Evolutionary conservation across 768 basidiomycete genomes (phyloP).

Genomic region (Podaxis sp.): DNA sequence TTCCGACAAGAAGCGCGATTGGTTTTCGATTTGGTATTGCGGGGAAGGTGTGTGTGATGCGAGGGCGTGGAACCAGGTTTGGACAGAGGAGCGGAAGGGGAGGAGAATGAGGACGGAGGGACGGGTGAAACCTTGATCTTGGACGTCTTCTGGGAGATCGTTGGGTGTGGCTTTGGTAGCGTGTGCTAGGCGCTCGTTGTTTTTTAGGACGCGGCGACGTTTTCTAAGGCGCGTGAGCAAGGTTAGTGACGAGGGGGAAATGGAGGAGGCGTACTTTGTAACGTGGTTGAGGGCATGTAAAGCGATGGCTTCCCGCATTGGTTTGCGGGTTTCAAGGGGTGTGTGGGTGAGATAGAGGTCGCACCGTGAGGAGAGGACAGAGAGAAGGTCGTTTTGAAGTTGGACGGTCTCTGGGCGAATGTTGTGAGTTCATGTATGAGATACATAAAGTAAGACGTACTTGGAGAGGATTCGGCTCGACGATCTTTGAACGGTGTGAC

Average conservation of each 20-base stretch:
- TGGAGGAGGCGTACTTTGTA: constrained; percentile 61
- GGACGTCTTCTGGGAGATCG: constrained; percentile 69
- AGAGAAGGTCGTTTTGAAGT: constrained; percentile 69
- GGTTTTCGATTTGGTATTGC: constrained; percentile 85
- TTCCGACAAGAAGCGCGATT: constrained; percentile 76
- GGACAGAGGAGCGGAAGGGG: constrained; percentile 89
- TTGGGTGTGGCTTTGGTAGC: constrained; percentile 56
- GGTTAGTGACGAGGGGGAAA: not conserved
- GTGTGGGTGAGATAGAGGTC: constrained; percentile 78
- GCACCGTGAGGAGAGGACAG: constrained; percentile 60
- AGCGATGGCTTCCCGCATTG: constrained; percentile 65
- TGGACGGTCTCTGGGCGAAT: constrained; percentile 42
- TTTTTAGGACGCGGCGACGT: constrained; percentile 85
- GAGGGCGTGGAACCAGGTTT: constrained; percentile 80
- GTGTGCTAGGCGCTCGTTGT: constrained; percentile 87
- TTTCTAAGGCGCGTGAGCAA: constrained; percentile 54
- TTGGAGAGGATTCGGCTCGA: constrained; percentile 52
- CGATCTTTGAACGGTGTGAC: constrained; percentile 51
- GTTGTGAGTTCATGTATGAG: constrained; percentile 1
- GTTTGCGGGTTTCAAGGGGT: constrained; percentile 61
- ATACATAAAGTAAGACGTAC: constrained; percentile 31
- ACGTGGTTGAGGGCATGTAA: constrained; percentile 89
- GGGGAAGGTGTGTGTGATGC: constrained; percentile 72
- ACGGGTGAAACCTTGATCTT: constrained; percentile 97
- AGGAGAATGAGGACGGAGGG: constrained; percentile 91